Conservation (phyloP, 768 basidiomycete species). For the Xerocomellus intermedius region DNA sequence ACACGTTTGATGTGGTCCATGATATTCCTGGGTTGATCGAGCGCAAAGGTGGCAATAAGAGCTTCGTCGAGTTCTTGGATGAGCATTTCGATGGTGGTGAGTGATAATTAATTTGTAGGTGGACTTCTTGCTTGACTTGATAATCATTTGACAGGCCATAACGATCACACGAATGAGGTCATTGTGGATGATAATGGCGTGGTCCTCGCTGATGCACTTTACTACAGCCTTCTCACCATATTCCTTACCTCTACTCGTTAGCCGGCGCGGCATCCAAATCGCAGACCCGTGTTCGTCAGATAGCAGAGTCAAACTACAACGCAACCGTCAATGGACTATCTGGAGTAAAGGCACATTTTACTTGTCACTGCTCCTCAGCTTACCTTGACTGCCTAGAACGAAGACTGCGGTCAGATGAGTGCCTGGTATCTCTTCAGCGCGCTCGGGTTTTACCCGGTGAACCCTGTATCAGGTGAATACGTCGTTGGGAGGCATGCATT, state of each 20-base stretch:
- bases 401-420: slow-evolving; percentile 90
- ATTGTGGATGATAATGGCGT: not conserved
- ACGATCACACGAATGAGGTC: slow-evolving; percentile 79
- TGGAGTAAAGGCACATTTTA: slow-evolving; percentile 46
- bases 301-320: slow-evolving; percentile 65
- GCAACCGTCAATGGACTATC: slow-evolving; percentile 67
- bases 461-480: slow-evolving; percentile 75
- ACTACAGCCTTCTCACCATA: slow-evolving; percentile 76
- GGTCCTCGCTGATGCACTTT: slow-evolving; percentile 4
- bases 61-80: slow-evolving; percentile 67
- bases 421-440: slow-evolving; percentile 85
- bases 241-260: slow-evolving; percentile 77
- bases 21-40: slow-evolving; percentile 61
- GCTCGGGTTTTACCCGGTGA: slow-evolving; percentile 83
- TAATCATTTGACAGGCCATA: slow-evolving; percentile 51
- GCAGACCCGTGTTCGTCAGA: slow-evolving; percentile 67
- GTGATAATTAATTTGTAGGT: slow-evolving; percentile 9
- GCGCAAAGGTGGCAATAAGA: slow-evolving; percentile 60
- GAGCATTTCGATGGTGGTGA: slow-evolving; percentile 49
- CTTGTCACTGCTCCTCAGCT: not conserved
- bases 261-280: slow-evolving; percentile 70
- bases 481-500: slow-evolving; percentile 64
- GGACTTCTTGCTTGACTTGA: not conserved
- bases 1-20: slow-evolving; percentile 77
- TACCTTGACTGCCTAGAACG: slow-evolving; percentile 50